phyloP scores from a whole-genome alignment of 1,284 basidiomycete genomes.

The Cutaneotrichosporon sp. region DNA sequence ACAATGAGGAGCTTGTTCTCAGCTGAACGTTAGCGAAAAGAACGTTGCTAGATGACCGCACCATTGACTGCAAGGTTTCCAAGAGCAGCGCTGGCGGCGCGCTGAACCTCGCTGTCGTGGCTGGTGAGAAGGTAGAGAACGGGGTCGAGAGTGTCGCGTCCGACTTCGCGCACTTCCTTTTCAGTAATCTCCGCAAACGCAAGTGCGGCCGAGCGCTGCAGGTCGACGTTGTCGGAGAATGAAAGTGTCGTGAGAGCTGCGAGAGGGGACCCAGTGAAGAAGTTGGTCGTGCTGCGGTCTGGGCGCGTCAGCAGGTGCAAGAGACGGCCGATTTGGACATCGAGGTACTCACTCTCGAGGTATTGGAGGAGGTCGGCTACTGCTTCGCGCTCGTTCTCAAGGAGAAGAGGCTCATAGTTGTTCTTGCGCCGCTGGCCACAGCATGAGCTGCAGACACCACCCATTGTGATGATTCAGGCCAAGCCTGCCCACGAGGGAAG shows the following conservation, averaged over 20 bases:
- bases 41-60: constrained; percentile 55
- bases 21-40: constrained; percentile 58
- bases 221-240: constrained; percentile 98
- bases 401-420: constrained; percentile 85
- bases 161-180: constrained; percentile 97
- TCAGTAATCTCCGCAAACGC: constrained; percentile 99
- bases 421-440: constrained; percentile 56
- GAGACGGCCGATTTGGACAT: too few species aligned
- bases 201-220: constrained; percentile 95
- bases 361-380: constrained; percentile 97
- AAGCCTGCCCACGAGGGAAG: background rate
- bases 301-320: constrained; percentile 13
- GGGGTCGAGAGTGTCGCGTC: constrained; percentile 95
- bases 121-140: constrained; percentile 96
- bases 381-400: constrained; percentile 98
- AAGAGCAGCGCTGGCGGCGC: constrained; percentile 96
- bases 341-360: constrained; percentile 76
- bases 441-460: constrained; percentile 45
- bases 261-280: constrained; percentile 89
- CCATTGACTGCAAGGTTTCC: constrained; percentile 98
- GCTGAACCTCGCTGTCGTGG: constrained; percentile 98
- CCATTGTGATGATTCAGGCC: constrained; percentile 34
- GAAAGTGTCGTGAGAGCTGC: constrained; percentile 93
- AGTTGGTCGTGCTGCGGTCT: constrained; percentile 96
- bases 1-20: constrained; percentile 99